A percentile compares a stretch with the other conserved stretches of the same genome.
Conservation (phyloP, 2,329 filamentous ascomycete species). For the Cadophora sp. region DNA sequence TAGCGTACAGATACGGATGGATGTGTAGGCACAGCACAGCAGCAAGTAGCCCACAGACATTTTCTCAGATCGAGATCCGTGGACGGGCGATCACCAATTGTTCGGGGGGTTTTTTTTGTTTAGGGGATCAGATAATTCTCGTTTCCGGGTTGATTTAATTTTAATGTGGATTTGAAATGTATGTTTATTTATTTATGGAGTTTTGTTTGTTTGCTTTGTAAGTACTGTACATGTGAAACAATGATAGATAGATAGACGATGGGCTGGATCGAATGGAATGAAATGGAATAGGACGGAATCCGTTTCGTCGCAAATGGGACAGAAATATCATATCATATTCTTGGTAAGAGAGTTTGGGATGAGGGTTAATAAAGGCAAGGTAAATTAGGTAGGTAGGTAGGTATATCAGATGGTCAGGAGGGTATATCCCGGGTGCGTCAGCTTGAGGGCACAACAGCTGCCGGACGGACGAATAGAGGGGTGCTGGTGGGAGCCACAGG, state of each 20-base stretch:
- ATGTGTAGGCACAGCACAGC: neutral
- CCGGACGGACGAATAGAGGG: slow-evolving; percentile 1
- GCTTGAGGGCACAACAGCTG: neutral
- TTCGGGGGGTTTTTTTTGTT: neutral
- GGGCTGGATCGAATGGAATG: neutral
- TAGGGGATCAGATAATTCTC: neutral
- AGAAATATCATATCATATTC: neutral
- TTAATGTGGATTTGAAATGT: too few species aligned
- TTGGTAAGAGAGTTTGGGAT: neutral
- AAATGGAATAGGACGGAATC: too few species aligned
- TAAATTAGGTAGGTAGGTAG: neutral
- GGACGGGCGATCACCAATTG: slow-evolving; percentile 13
- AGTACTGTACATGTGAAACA: neutral
- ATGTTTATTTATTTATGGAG: neutral
- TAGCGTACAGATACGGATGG: too few species aligned
- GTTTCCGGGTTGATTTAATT: neutral
- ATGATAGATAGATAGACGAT: neutral
- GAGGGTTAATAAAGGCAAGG: too few species aligned
- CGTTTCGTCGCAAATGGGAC: neutral
- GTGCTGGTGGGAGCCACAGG: neutral
- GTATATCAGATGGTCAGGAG: slow-evolving; percentile 9
- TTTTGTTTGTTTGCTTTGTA: neutral
- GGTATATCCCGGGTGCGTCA: slow-evolving; percentile 17
- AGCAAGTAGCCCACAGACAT: neutral
- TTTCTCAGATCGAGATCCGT: neutral